These are phyloP conservation scores for Aspergillus wentii DNA, from an alignment of 495 filamentous ascomycete species.

Conservation along the genomic window DNA sequence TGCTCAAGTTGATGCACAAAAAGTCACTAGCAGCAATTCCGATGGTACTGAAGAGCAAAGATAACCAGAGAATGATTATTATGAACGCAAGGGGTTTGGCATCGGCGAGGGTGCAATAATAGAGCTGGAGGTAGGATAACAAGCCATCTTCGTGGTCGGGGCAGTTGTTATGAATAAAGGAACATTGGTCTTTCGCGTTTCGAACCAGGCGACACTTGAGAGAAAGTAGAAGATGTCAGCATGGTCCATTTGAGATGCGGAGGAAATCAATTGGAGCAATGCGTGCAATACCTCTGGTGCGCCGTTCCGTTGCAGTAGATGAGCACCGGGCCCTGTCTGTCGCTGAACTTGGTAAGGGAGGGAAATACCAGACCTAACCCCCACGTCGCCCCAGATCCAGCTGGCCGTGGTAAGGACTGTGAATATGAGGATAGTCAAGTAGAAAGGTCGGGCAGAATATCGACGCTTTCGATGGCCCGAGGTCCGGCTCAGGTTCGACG, in stretches of 20 bases:
- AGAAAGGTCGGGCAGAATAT: slow-evolving; percentile 36
- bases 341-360: no score
- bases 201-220: slow-evolving; percentile 77
- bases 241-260: not conserved
- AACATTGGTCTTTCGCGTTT: slow-evolving; percentile 72
- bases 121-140: slow-evolving; percentile 82
- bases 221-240: not conserved
- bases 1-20: slow-evolving; percentile 94
- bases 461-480: slow-evolving; percentile 20
- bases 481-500: slow-evolving; percentile 17
- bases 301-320: slow-evolving; percentile 19
- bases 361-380: slow-evolving; percentile 3
- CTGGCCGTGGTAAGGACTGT: slow-evolving; percentile 21
- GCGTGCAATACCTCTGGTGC: slow-evolving; percentile 33
- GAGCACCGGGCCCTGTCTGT: slow-evolving; percentile 4
- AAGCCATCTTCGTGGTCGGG: slow-evolving; percentile 85
- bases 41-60: slow-evolving; percentile 91
- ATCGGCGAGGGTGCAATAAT: slow-evolving; percentile 76
- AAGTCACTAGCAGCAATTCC: slow-evolving; percentile 99
- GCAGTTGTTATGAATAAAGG: slow-evolving; percentile 78
- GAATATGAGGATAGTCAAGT: slow-evolving; percentile 27
- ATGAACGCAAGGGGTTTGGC: slow-evolving; percentile 72
- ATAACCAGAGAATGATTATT: slow-evolving; percentile 76
- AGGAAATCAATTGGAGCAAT: not conserved
- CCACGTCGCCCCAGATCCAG: slow-evolving; percentile 12